A percentile compares a stretch with the other conserved stretches of the same genome.
These are phyloP conservation scores for Nicotiana benthamiana DNA, from an alignment of 257 asterid species.

Conservation along the genomic window DNA sequence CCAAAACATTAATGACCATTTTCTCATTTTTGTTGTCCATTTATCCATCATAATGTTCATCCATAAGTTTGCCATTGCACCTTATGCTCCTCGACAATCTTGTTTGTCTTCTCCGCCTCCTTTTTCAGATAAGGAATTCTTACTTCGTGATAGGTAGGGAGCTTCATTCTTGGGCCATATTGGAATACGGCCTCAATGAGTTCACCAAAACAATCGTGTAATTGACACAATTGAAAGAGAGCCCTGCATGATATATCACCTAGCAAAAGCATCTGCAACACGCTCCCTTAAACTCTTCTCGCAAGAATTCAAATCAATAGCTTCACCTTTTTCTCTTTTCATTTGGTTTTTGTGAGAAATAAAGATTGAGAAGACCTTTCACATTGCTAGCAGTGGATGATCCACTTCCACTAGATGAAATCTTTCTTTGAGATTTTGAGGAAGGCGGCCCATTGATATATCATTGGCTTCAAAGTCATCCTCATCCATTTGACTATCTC, in stretches of 20 bases:
- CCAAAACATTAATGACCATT: neutral
- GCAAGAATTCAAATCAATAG: neutral
- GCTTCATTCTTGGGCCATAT: slow-evolving; percentile 1
- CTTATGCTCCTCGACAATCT: neutral
- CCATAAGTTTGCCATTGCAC: neutral
- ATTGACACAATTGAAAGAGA: neutral
- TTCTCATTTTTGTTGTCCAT: neutral
- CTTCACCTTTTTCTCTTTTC: neutral
- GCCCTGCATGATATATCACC: neutral
- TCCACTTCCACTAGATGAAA: neutral
- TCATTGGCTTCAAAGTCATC: neutral
- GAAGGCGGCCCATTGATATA: neutral
- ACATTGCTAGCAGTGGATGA: neutral
- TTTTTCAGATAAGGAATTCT: slow-evolving; percentile 12
- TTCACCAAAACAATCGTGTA: neutral
- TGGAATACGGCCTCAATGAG: neutral
- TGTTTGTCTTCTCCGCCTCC: neutral
- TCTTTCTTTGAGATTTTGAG: neutral
- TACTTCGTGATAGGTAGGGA: neutral
- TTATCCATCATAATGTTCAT: neutral
- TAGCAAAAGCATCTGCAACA: neutral
- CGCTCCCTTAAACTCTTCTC: neutral
- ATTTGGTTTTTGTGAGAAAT: neutral
- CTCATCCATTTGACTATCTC: neutral
- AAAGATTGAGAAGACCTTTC: neutral